phyloP scores from a whole-genome alignment of 108 stramenopile species.

The Stephanodiscus minutulus region DNA sequence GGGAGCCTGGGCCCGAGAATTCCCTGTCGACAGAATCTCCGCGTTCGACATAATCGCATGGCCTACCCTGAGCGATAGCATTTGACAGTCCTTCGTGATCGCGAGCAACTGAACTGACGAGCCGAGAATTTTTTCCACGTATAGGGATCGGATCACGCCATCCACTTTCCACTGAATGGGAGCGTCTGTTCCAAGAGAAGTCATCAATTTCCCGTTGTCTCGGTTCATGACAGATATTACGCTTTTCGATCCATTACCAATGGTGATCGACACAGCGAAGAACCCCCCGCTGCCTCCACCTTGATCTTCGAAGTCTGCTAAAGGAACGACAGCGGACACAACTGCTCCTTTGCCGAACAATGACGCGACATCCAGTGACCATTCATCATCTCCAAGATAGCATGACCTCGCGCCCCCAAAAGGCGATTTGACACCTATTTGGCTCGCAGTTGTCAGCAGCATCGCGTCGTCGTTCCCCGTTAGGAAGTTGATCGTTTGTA shows the following conservation, averaged over 20 bases:
- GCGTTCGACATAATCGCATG: not conserved
- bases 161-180: conserved; percentile 33
- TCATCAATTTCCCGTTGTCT: conserved; percentile 24
- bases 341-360: conserved; percentile 16
- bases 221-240: conserved; percentile 29
- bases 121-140: conserved; percentile 14
- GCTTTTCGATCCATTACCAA: conserved; percentile 22
- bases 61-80: conserved; percentile 36
- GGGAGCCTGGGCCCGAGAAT: conserved; percentile 26
- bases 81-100: conserved; percentile 35
- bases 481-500: conserved; percentile 45
- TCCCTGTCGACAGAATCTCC: conserved; percentile 7
- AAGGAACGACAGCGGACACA: conserved; percentile 29
- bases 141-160: conserved; percentile 35
- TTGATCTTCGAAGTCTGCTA: conserved; percentile 6
- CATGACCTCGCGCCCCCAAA: conserved; percentile 48
- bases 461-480: conserved; percentile 53
- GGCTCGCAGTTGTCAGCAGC: conserved; percentile 47
- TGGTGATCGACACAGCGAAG: conserved; percentile 23
- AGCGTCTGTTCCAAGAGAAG: conserved; percentile 10
- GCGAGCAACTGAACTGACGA: conserved; percentile 29
- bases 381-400: conserved; percentile 52
- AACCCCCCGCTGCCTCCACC: conserved; percentile 22
- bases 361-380: conserved; percentile 15
- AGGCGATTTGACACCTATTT: conserved; percentile 62